Evolutionary conservation across 345 rosid genomes (phyloP).

Genomic region (Anastatica hierochuntica): DNA sequence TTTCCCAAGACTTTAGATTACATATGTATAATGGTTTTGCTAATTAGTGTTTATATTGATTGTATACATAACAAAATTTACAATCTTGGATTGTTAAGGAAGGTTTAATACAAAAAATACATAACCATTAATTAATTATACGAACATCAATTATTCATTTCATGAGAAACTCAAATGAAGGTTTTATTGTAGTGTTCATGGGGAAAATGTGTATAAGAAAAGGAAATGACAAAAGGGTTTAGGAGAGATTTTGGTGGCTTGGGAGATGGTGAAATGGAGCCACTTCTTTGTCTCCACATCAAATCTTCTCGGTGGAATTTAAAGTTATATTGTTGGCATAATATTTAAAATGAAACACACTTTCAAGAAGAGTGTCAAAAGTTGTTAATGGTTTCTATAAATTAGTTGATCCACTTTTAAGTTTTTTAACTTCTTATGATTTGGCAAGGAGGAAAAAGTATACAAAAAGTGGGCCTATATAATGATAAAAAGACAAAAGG

Average conservation of each 20-base stretch:
- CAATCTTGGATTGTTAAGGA: too few species aligned
- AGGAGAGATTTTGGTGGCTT: slow-evolving; percentile 37
- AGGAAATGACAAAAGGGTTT: slow-evolving; percentile 23
- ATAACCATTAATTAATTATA: too few species aligned
- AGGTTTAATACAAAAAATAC: too few species aligned
- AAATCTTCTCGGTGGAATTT: slow-evolving; percentile 23
- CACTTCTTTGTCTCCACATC: slow-evolving; percentile 25
- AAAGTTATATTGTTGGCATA: slow-evolving; percentile 22
- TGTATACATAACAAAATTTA: neutral
- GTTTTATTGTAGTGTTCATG: neutral
- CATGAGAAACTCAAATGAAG: neutral
- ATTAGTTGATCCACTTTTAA: slow-evolving; percentile 22
- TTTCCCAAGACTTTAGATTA: neutral
- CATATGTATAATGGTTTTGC: too few species aligned
- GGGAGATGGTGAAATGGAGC: slow-evolving; percentile 40
- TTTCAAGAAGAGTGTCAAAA: slow-evolving; percentile 19
- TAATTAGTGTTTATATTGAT: neutral
- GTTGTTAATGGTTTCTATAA: slow-evolving; percentile 20
- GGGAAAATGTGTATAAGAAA: slow-evolving; percentile 4
- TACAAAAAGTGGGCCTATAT: neutral
- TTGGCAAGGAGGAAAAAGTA: slow-evolving; percentile 16
- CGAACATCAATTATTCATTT: too few species aligned
- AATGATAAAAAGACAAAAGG: slow-evolving; percentile 23
- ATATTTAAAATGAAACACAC: slow-evolving; percentile 7
- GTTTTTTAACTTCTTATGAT: slow-evolving; percentile 20